Percentiles rank a stretch among this genome's conserved stretches.
Conservation (phyloP, 2,329 filamentous ascomycete species). For the Aquanectria penicillioides region DNA sequence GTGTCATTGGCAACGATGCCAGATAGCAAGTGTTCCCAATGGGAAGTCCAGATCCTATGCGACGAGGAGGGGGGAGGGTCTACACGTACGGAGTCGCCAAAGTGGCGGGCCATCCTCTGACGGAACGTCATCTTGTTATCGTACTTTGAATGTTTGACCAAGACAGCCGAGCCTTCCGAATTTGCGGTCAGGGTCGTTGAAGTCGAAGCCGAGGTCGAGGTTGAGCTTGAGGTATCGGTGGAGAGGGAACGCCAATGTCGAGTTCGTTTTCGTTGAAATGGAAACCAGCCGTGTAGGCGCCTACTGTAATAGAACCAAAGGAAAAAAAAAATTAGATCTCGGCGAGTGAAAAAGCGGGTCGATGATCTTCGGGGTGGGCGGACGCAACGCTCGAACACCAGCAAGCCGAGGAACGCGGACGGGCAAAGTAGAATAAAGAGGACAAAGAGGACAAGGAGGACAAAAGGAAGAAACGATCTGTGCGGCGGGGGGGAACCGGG, state of each 20-base stretch:
- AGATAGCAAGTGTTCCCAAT: not conserved
- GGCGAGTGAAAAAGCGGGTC: slow-evolving; percentile 18
- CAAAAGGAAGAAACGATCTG: not conserved
- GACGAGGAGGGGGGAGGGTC: slow-evolving; percentile 23
- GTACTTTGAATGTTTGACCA: slow-evolving; percentile 27
- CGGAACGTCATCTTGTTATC: slow-evolving; percentile 50
- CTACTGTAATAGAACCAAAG: slow-evolving; percentile 25
- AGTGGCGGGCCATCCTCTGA: slow-evolving; percentile 57
- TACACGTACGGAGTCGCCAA: slow-evolving; percentile 57
- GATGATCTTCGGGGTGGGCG: slow-evolving; percentile 7
- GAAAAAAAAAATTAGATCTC: slow-evolving; percentile 31
- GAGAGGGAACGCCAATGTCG: slow-evolving; percentile 37
- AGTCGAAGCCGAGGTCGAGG: slow-evolving; percentile 6
- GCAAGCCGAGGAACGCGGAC: slow-evolving; percentile 1
- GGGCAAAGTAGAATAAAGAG: not conserved
- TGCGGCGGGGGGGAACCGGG: not conserved
- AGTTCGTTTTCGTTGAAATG: slow-evolving; percentile 35
- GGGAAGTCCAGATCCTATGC: not conserved
- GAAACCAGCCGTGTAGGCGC: slow-evolving; percentile 35
- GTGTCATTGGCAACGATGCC: slow-evolving; percentile 16
- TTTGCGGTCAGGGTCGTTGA: slow-evolving; percentile 28
- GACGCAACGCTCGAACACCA: not conserved
- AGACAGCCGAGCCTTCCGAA: slow-evolving; percentile 27
- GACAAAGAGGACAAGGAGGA: not conserved
- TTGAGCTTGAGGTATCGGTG: slow-evolving; percentile 29